Evolutionary conservation across 2,329 filamentous ascomycete species (phyloP).

Genomic region (Calonectria crousiana): DNA sequence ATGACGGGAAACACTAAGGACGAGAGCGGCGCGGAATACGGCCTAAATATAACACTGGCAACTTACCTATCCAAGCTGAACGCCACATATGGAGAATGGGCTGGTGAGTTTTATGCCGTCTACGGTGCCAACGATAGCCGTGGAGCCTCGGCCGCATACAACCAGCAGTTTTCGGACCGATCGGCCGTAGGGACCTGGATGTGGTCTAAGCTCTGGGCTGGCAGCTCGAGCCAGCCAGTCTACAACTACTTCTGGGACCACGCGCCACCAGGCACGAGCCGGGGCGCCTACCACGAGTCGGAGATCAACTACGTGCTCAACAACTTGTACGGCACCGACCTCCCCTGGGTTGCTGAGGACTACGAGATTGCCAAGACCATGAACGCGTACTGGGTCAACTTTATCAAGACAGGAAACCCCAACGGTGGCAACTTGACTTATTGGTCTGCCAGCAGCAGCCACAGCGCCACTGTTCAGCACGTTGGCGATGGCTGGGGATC

Average conservation of each 20-base stretch:
- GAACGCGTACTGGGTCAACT: constrained; percentile 12
- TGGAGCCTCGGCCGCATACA: background rate
- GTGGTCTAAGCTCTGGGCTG: constrained; percentile 5
- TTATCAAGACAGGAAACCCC: constrained; percentile 14
- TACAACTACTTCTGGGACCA: constrained; percentile 38
- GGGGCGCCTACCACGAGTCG: constrained; percentile 51
- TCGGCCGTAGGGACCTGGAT: constrained; percentile 5
- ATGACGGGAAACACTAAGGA: background rate
- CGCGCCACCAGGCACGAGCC: constrained; percentile 49
- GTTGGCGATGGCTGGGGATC: background rate
- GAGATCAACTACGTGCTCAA: constrained; percentile 55
- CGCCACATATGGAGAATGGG: background rate
- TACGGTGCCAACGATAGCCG: background rate
- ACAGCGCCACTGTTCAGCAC: background rate
- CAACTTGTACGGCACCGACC: constrained; percentile 43
- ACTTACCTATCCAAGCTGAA: background rate
- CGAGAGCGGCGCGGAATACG: background rate
- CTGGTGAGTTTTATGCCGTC: background rate
- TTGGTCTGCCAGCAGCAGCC: background rate
- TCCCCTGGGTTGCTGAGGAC: constrained; percentile 10
- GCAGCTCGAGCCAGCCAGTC: background rate
- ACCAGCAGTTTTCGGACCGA: background rate
- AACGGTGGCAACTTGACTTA: background rate
- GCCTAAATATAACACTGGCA: background rate
- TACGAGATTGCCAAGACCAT: constrained; percentile 16